Evolutionary conservation across 75 land plant genomes (phyloP), one percentile per base, ranked within the genome.

Genomic region (Cupressus sempervirens): DNA sequence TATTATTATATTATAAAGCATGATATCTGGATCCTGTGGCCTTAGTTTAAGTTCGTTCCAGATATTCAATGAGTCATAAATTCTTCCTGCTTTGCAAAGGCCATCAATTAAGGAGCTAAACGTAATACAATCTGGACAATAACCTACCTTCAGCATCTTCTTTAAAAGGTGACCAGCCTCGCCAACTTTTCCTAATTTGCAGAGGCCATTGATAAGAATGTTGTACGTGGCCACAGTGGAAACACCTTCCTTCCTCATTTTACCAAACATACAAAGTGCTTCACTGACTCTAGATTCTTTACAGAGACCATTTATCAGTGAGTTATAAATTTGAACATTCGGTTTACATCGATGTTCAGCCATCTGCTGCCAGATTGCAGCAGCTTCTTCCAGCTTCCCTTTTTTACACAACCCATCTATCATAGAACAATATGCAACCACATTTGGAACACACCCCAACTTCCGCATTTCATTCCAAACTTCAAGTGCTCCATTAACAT

Each of bases 101-200:
- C 95, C 93, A 86, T 88, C 81, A 11, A 95, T 88, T 48, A 95
- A 84, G 16, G 91, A 84, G 83, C 91, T 90, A 77, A 87, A 95
- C 0, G 94, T 93, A 74, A 88, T 73, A 68, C 81, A 29, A 34
- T 93, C 92, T 0, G 93, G 96, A 36, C 90, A 81, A 76, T 62
- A 87, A 32, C 96, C 94, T 84, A 84, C 90, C 36, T 82, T 85
- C 29, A 90, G 32, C 94, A 94, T 94, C 75, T 94, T 92, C 58
- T 85, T 82, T 72, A 93, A 68, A 48, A 92, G 86, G 18, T 2
- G 13, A 62, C 87, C 87, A 50, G 96, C 92, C 77, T 93, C 95
- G 3, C 41, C 46, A 68, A 89, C 87, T 68, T 82, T 92, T 86
- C 87, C 91, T 4, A 86, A 88, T 77, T 88, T 93, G 70, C 93